A percentile compares a stretch with the other conserved stretches of the same genome.
Conservation (phyloP, 768 basidiomycete genomes). For the Boletus insuetus region DNA sequence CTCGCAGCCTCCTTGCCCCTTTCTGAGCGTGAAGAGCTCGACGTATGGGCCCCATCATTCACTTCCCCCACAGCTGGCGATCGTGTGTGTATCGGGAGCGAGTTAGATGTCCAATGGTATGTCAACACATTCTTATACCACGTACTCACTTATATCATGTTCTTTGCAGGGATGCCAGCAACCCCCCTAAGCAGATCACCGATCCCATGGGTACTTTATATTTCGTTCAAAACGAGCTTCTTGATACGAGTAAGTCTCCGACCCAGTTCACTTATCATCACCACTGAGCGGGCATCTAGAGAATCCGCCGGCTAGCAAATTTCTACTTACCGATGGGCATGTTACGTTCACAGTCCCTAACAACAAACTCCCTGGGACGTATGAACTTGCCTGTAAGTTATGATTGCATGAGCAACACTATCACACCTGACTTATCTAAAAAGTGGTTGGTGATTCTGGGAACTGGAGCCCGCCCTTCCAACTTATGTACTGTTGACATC, state of each 20-base stretch:
- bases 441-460: conserved; percentile 36
- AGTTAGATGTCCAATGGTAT: conserved; percentile 19
- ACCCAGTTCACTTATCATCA: neutral
- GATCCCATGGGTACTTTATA: conserved; percentile 28
- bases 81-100: no score
- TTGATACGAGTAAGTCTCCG: conserved; percentile 24
- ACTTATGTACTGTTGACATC: no score
- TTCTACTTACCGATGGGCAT: conserved; percentile 1
- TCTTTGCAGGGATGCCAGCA: conserved; percentile 16
- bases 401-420: neutral
- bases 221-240: conserved; percentile 23
- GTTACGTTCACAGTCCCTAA: no score
- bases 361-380: conserved; percentile 18
- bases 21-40: neutral
- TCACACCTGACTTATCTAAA: neutral
- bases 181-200: no score
- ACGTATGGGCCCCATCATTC: no score
- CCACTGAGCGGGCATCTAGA: conserved; percentile 17
- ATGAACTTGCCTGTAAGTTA: conserved; percentile 34
- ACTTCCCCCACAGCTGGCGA: no score
- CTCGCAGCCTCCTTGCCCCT: conserved; percentile 11
- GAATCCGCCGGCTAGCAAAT: conserved; percentile 21
- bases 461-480: conserved; percentile 26
- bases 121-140: neutral
- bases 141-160: neutral